Evolutionary conservation across 179 eudicot genomes (phyloP).

Genomic region (Heliamphora pulchella): DNA sequence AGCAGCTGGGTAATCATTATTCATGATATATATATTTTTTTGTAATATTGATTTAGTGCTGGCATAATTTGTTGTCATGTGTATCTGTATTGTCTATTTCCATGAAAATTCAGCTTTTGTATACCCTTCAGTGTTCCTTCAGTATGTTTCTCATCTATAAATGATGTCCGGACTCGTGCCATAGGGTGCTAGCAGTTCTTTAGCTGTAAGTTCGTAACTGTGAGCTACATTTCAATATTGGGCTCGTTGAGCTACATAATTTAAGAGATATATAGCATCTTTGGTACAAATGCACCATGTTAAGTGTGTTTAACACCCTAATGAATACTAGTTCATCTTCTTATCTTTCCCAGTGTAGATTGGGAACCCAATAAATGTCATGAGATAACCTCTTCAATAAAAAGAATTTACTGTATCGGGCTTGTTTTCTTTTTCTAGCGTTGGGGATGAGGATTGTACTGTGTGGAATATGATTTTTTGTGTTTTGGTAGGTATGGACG

Average conservation of each 20-base stretch:
- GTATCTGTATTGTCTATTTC: not conserved
- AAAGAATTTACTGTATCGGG: too few relatives aligned
- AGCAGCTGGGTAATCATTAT: too few relatives aligned
- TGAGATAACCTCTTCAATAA: not conserved
- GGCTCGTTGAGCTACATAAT: not conserved
- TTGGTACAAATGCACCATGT: not conserved
- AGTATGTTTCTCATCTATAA: not conserved
- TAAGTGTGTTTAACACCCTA: not conserved
- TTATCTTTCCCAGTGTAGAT: not conserved
- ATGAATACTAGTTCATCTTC: not conserved
- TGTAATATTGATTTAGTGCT: not conserved
- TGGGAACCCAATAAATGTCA: not conserved
- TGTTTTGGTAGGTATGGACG: not conserved
- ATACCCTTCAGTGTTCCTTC: not conserved
- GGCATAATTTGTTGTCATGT: not conserved
- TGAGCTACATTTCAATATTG: not conserved
- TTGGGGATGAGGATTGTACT: not conserved
- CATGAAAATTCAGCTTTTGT: not conserved
- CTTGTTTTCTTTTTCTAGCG: not conserved
- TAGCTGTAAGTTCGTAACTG: not conserved
- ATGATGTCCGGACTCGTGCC: not conserved
- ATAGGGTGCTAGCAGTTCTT: not conserved
- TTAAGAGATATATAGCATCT: not conserved
- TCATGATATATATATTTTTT: not conserved
- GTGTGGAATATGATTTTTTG: not conserved